A percentile compares a stretch with the other conserved stretches of the same genome.
Evolutionary conservation across 805 yeast genomes (phyloP).

Genomic region (Clavispora carvajalis): DNA sequence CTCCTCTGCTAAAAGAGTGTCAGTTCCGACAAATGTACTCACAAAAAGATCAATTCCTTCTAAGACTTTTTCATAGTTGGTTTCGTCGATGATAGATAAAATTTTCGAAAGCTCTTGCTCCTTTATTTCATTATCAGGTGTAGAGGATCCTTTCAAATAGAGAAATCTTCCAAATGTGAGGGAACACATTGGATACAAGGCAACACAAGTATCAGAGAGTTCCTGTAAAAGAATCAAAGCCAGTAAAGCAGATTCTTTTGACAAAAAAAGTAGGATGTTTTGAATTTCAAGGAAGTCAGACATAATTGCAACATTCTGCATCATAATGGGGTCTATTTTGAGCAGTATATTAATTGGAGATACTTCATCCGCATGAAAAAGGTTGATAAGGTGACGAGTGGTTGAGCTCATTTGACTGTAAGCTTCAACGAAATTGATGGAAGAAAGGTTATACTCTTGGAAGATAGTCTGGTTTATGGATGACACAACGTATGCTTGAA

Average conservation of each 20-base stretch:
- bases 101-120: slow-evolving; percentile 25
- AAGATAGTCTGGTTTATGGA: slow-evolving; percentile 6
- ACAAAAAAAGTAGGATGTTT: background rate
- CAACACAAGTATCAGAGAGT: background rate
- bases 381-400: slow-evolving; percentile 1
- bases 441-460: slow-evolving; percentile 11
- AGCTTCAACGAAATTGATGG: slow-evolving; percentile 24
- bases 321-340: background rate
- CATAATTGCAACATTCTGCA: background rate
- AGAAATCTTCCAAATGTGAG: background rate
- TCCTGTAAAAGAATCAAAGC: background rate
- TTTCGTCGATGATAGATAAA: slow-evolving; percentile 17
- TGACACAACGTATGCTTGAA: slow-evolving; percentile 5
- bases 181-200: background rate
- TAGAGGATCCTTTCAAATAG: slow-evolving; percentile 16
- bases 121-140: slow-evolving; percentile 7
- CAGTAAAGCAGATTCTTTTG: background rate
- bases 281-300: background rate
- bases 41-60: slow-evolving; percentile 18
- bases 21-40: slow-evolving; percentile 15
- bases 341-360: background rate
- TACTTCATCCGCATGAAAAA: background rate
- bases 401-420: slow-evolving; percentile 27
- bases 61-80: slow-evolving; percentile 20
- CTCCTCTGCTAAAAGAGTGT: slow-evolving; percentile 5